Evolutionary conservation across 75 land plant genomes (phyloP), one percentile per base, ranked within the genome.

Genomic region (Sequoiadendron giganteum): DNA sequence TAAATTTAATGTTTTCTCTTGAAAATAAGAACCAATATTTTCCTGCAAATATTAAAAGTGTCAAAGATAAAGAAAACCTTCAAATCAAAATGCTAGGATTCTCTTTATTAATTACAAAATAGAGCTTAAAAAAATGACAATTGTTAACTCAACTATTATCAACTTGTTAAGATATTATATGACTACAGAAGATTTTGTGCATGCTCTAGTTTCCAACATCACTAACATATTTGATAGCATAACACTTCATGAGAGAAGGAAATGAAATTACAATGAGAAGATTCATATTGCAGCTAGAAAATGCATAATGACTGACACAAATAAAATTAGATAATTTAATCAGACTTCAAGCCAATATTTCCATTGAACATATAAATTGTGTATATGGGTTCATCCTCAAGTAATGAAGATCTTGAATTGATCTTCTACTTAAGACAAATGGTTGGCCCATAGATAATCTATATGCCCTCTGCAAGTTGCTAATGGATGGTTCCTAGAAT

Each of bases 31-130:
- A 10, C 30, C 84, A 28, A 81, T 45, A 81, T 28, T 43, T 81
- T 81, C 84, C 84, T 81, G 84, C 43, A 81, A 81, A 81, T 28
- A 45, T 81, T 25, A 28, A 81, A 81, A 45, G 42, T 10, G 45
- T 28, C 48, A 81, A 81, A 9, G 48, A 81, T 45, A 14, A 28
- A 81, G 30, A 25, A 81, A 45, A 45, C 49, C 48, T 73, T 73
- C 38, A 73, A 45, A 81, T 43, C 30, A 81, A 45, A 45, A 45
- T 28, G 25, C 81, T 40, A 78, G 19, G 40, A 34, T 76, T 78
- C 15, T 16, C 16, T 6, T 38, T 38, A 78, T 38, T 40, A 78
- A 38, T 18, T 40, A 8, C 25, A 78, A 39, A 81, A 9, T 11
- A 28, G 47, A 25, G 25, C n/a, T 25, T 81, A 81, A 10, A 73